A percentile compares a stretch with the other conserved stretches of the same genome.
These are phyloP conservation scores for Speleostelium caveatum DNA, from an alignment of 78 protist species.

Conservation along the genomic window DNA sequence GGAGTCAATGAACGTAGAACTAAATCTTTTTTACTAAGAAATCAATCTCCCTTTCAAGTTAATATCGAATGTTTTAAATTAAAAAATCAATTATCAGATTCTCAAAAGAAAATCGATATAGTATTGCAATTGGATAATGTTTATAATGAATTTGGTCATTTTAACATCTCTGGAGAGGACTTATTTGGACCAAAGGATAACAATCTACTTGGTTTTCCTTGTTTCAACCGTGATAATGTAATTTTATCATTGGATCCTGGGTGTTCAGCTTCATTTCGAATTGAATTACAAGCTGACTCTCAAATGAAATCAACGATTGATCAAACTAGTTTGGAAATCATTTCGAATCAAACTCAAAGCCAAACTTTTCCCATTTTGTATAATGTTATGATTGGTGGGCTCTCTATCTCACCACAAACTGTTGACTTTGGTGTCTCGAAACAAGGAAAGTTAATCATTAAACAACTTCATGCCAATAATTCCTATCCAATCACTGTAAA, in stretches of 20 bases:
- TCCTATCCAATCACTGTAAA: conserved; percentile 5
- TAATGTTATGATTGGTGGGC: conserved; percentile 4
- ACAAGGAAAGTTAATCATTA: no score
- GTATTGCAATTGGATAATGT: background rate
- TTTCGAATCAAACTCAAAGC: background rate
- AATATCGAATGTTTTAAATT: conserved; percentile 19
- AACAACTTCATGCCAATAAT: conserved; percentile 19
- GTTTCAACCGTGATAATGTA: no score
- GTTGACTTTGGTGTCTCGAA: background rate
- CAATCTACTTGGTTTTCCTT: background rate
- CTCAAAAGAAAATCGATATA: background rate
- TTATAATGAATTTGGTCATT: conserved; percentile 8
- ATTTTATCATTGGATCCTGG: conserved; percentile 4
- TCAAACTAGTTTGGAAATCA: background rate
- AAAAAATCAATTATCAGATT: background rate
- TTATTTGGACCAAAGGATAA: background rate
- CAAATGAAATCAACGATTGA: background rate
- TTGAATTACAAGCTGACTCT: background rate
- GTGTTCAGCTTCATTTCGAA: background rate
- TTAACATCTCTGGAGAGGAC: background rate
- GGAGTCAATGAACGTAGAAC: background rate
- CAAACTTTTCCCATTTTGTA: background rate
- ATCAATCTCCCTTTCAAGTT: conserved; percentile 32
- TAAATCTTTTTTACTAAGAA: background rate
- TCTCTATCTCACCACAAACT: background rate